phyloP scores from a whole-genome alignment of 2,329 filamentous ascomycete species.

The Exophiala dermatitidis region DNA sequence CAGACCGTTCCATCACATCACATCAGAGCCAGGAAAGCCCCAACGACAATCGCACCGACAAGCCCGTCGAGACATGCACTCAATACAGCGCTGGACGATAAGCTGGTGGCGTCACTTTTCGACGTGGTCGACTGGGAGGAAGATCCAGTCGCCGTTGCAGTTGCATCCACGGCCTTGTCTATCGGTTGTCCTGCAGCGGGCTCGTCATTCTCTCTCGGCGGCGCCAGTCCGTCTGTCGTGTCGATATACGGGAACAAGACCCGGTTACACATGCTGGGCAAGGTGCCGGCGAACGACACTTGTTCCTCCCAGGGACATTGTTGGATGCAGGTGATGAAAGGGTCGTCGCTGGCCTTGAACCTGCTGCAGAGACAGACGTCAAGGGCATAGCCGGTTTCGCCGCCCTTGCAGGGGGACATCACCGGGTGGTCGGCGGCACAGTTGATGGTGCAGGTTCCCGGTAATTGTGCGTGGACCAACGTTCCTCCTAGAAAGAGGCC shows the following conservation, averaged over 20 bases:
- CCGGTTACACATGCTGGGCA: conserved; percentile 13
- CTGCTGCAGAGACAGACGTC: conserved; percentile 13
- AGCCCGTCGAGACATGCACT: too few relatives aligned
- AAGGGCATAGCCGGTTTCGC: conserved; percentile 15
- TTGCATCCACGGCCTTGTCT: too few relatives aligned
- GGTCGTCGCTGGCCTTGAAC: conserved; percentile 9
- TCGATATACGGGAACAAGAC: conserved; percentile 13
- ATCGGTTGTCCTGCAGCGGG: not conserved
- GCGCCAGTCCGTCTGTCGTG: not conserved
- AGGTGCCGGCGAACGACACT: conserved; percentile 3
- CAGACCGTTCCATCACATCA: too few relatives aligned
- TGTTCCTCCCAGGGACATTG: conserved; percentile 11
- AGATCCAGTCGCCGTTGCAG: too few relatives aligned
- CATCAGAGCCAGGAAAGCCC: too few relatives aligned
- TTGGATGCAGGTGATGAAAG: conserved; percentile 11
- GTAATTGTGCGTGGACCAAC: not conserved
- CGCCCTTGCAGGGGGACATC: conserved; percentile 13
- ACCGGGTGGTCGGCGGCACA: conserved; percentile 6
- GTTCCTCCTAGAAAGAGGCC: not conserved
- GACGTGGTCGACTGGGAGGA: too few relatives aligned
- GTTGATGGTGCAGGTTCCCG: conserved; percentile 3
- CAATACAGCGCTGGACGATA: too few relatives aligned
- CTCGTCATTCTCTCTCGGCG: not conserved
- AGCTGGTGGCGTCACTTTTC: too few relatives aligned
- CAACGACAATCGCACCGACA: too few relatives aligned